These are phyloP conservation scores for Stygiomarasmius scandens DNA, from an alignment of 1,284 basidiomycete genomes.

Conservation along the genomic window DNA sequence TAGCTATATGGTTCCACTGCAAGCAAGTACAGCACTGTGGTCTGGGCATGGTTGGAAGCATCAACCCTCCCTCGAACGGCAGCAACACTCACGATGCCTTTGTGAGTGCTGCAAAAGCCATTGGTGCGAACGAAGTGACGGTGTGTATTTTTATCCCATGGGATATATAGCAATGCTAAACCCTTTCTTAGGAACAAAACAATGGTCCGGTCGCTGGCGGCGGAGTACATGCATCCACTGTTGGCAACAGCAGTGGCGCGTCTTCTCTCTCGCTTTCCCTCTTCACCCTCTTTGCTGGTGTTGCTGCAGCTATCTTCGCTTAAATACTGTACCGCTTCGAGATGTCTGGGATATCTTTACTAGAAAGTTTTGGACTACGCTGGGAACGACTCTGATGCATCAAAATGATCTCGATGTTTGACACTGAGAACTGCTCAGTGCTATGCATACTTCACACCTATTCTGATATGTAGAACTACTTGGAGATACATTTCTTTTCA, in stretches of 20 bases:
- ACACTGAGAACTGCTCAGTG: too few relatives aligned
- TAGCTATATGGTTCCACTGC: slow-evolving; percentile 71
- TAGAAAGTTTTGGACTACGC: neutral
- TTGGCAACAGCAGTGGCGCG: slow-evolving; percentile 15
- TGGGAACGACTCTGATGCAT: too few relatives aligned
- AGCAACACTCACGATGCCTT: slow-evolving; percentile 58
- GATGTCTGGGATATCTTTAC: neutral
- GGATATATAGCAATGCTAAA: too few relatives aligned
- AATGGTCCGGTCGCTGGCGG: slow-evolving; percentile 40
- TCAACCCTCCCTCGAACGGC: slow-evolving; percentile 61
- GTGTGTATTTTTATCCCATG: slow-evolving; percentile 32
- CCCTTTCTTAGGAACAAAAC: slow-evolving; percentile 36
- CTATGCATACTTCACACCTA: too few relatives aligned
- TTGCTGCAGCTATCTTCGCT: too few relatives aligned
- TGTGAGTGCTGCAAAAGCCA: slow-evolving; percentile 44
- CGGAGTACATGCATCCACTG: slow-evolving; percentile 46
- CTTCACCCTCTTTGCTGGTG: neutral
- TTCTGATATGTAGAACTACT: too few relatives aligned
- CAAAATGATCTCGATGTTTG: too few relatives aligned
- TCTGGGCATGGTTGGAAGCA: slow-evolving; percentile 63
- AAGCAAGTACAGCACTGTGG: slow-evolving; percentile 58
- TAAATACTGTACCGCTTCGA: too few relatives aligned
- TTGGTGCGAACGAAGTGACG: slow-evolving; percentile 39
- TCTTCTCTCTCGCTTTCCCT: neutral
- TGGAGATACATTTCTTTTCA: too few relatives aligned